A percentile compares a stretch with the other conserved stretches of the same genome.
Evolutionary conservation across 164 flowering plant species (phyloP).

Genomic region (Piper longum): DNA sequence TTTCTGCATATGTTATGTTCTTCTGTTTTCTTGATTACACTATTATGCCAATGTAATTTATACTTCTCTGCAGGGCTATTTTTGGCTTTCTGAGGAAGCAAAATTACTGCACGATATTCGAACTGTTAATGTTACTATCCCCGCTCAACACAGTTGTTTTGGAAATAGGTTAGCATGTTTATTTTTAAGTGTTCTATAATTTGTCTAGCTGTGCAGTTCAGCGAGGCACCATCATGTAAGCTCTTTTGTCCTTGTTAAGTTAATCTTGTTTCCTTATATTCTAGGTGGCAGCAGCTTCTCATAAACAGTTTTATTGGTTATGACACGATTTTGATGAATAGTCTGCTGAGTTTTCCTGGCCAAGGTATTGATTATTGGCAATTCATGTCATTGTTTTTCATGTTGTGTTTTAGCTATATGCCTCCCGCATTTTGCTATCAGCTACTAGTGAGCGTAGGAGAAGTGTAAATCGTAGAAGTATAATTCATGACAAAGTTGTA

Average conservation of each 20-base stretch:
- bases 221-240: neutral
- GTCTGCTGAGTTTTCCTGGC: conserved; percentile 69
- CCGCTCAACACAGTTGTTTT: conserved; percentile 85
- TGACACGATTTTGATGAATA: conserved; percentile 93
- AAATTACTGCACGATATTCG: conserved; percentile 57
- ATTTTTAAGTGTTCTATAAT: too few species aligned
- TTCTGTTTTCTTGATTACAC: too few species aligned
- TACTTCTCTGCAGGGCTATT: conserved; percentile 48
- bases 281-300: conserved; percentile 93
- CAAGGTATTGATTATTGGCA: conserved; percentile 34
- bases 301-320: conserved; percentile 91
- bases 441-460: too few species aligned
- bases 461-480: too few species aligned
- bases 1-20: neutral
- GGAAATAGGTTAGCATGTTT: conserved; percentile 62
- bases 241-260: neutral
- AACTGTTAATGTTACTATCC: conserved; percentile 71
- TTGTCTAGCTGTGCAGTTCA: neutral
- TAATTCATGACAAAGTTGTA: too few species aligned
- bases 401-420: neutral
- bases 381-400: neutral
- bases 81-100: conserved; percentile 82
- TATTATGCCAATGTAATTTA: neutral
- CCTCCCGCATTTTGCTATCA: too few species aligned
- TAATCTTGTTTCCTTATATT: neutral